Evolutionary conservation across 108 stramenopile genomes (phyloP), one percentile per base, ranked within the genome.

Genomic region (Epithemia pelagica): DNA sequence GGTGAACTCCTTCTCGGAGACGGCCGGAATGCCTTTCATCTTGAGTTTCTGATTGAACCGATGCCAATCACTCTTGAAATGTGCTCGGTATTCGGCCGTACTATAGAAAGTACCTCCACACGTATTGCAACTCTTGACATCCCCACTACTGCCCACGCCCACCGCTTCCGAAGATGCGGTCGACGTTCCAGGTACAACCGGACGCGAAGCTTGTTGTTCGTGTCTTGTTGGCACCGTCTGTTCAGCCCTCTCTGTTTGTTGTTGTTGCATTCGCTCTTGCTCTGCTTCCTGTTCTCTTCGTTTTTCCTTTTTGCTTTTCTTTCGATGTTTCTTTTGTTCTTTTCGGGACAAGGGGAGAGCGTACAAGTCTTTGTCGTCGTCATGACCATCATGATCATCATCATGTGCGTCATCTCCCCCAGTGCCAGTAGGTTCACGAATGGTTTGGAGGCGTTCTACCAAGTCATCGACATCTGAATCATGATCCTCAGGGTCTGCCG

Each of bases 1-100:
- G 33, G 70, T 28, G 64, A 93, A 94, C 72, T 94, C 93, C 58
- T 81, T 60, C 64, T 93, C 89, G 27, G 74, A 77, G 1, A 96
- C 80, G 18, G 89, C 78, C 0, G 83, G 56, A 24, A 68, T 58
- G 10, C 86, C 81, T 25, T 82, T 79, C 89, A 96, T 66, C 64
- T 96, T 97, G n/a, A 96, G 70, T 66, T 96, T 96, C 54, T 95
- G 83, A 74, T 99, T 99, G 81, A 91, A 95, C 18, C 91, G 79
- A 73, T 97, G 96, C 95, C 95, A 95, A 72, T 97, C 96, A 54
- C 82, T 81, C 30, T 88, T 82, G 82, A 95, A 99, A 66, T 99
- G 98, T 10, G 88, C 76, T 51, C 96, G 74, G 60, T 95, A 94
- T 52, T 70, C 86, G 23, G 79, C 73, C 21, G 72, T 28, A 60